Evolutionary conservation across 495 filamentous ascomycete species (phyloP).

Genomic region (Friedmanniomyces simplex): DNA sequence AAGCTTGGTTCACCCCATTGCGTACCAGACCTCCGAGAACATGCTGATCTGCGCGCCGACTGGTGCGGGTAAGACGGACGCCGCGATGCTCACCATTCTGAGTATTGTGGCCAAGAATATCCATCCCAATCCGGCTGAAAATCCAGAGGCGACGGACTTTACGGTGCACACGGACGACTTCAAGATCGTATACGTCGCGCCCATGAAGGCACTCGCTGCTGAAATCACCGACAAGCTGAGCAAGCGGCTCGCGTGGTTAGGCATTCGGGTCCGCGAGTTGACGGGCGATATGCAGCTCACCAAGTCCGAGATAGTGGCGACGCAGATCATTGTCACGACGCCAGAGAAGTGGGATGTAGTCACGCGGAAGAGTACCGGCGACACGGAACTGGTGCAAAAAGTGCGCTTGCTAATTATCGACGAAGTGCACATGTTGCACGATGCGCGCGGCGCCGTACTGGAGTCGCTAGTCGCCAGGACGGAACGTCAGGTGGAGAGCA

Average conservation of each 20-base stretch:
- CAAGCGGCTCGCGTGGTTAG: constrained; percentile 88
- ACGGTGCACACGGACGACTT: constrained; percentile 73
- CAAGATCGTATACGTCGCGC: constrained; percentile 96
- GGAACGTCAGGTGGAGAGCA: constrained; percentile 93
- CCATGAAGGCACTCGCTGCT: constrained; percentile 94
- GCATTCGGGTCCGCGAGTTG: constrained; percentile 77
- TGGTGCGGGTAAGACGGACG: constrained; percentile 97
- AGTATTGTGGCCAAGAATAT: constrained; percentile 81
- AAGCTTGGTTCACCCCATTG: constrained; percentile 88
- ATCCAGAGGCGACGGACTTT: constrained; percentile 66
- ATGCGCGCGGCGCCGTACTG: constrained; percentile 90
- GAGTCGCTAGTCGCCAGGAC: constrained; percentile 92
- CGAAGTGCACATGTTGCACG: constrained; percentile 99
- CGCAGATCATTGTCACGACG: constrained; percentile 97
- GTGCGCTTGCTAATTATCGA: constrained; percentile 95
- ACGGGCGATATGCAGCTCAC: constrained; percentile 99
- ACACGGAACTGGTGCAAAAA: constrained; percentile 96
- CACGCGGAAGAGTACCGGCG: constrained; percentile 90
- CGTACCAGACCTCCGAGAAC: constrained; percentile 92
- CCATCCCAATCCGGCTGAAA: constrained; percentile 61
- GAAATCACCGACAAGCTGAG: constrained; percentile 93
- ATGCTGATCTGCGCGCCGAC: constrained; percentile 98
- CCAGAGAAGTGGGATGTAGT: constrained; percentile 99
- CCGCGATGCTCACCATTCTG: constrained; percentile 90
- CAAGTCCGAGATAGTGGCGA: constrained; percentile 88